Evolutionary conservation across 495 filamentous ascomycete genomes (phyloP).

Genomic region (Neurospora pannonica): DNA sequence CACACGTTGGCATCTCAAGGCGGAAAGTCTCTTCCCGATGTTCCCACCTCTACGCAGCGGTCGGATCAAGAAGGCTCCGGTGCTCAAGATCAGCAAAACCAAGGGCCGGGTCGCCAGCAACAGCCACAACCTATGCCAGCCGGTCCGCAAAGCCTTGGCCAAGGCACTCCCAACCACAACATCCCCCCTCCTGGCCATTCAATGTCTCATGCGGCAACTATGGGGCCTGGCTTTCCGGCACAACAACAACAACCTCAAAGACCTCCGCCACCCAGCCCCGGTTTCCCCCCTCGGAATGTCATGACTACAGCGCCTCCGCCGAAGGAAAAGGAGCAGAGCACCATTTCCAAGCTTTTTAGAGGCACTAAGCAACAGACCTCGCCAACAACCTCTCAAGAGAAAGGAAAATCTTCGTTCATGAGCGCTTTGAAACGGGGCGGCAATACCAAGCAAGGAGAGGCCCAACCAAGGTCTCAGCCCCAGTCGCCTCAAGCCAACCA

Average conservation of each 20-base stretch:
- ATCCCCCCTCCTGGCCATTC: background rate
- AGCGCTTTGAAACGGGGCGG: conserved; percentile 22
- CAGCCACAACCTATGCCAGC: background rate
- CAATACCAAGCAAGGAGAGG: conserved; percentile 14
- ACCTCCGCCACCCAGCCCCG: conserved; percentile 1
- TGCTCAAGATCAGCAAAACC: background rate
- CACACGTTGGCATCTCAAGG: background rate
- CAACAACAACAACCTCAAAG: background rate
- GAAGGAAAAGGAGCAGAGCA: conserved; percentile 22
- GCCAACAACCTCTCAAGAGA: conserved; percentile 13
- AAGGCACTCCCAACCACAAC: background rate
- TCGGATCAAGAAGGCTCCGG: background rate
- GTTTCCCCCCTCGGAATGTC: conserved; percentile 1
- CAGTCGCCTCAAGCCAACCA: conserved; percentile 8
- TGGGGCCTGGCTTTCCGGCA: background rate
- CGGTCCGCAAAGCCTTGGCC: background rate
- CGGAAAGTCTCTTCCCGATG: background rate
- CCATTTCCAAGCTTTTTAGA: conserved; percentile 24
- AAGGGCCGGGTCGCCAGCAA: background rate
- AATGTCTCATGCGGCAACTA: background rate
- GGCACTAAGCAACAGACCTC: conserved; percentile 14
- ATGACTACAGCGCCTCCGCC: conserved; percentile 2
- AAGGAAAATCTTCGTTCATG: conserved; percentile 21
- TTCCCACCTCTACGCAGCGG: background rate
- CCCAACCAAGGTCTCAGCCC: conserved; percentile 2